Percentiles rank a stretch among this genome's conserved stretches.
Conservation (phyloP, 192 early-diverging fungal genomes). For the Gonapodya prolifera region DNA sequence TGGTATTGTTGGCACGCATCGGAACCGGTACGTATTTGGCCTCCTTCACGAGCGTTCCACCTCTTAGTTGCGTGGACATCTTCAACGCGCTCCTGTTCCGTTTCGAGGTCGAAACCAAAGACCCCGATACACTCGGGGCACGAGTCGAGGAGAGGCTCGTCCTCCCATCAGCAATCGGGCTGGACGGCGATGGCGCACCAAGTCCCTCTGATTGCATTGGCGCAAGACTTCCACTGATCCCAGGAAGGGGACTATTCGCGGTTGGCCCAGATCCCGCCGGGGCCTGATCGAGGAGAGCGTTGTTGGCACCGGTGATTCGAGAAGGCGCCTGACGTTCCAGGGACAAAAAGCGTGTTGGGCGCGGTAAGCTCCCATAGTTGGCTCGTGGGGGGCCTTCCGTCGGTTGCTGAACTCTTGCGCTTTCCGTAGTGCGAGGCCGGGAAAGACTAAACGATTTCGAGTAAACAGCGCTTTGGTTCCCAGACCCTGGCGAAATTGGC, state of each 20-base stretch:
- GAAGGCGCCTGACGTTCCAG: too few species aligned
- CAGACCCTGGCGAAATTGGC: neutral
- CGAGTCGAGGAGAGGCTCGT: neutral
- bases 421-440: neutral
- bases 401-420: too few species aligned
- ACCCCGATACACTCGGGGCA: neutral
- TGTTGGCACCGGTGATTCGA: too few species aligned
- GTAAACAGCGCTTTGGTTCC: neutral
- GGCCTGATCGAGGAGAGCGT: neutral
- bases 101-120: neutral
- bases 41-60: neutral
- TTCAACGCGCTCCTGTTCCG: neutral
- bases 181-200: too few species aligned
- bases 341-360: too few species aligned
- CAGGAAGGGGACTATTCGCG: too few species aligned
- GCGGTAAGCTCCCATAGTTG: too few species aligned
- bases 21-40: neutral
- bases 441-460: too few species aligned
- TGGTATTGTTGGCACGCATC: constrained; percentile 33
- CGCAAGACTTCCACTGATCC: too few species aligned
- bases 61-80: neutral
- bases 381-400: too few species aligned
- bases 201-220: too few species aligned
- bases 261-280: too few species aligned
- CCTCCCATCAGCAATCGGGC: neutral